These are phyloP conservation scores for Priceomyces carsonii DNA, from an alignment of 805 yeast genomes.

Conservation along the genomic window DNA sequence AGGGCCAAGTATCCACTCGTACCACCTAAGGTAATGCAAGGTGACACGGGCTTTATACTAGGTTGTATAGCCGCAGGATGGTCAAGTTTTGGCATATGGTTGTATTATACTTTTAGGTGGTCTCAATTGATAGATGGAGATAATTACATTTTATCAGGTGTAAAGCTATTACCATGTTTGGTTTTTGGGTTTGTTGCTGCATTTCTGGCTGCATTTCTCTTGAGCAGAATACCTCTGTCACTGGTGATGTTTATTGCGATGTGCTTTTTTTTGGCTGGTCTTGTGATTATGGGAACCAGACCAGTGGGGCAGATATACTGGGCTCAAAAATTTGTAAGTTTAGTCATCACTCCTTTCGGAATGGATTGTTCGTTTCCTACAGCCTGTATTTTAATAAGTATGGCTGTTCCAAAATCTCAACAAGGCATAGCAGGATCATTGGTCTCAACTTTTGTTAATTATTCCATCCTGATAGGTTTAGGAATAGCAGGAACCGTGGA, in stretches of 20 bases:
- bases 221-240: conserved; percentile 49
- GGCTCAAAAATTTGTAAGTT: conserved; percentile 56
- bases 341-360: conserved; percentile 61
- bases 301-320: conserved; percentile 64
- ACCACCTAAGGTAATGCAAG: conserved; percentile 49
- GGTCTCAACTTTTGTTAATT: conserved; percentile 68
- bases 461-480: conserved; percentile 49
- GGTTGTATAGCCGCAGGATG: conserved; percentile 63
- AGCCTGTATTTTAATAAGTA: conserved; percentile 60
- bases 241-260: conserved; percentile 51
- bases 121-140: conserved; percentile 47
- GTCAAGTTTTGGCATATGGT: conserved; percentile 76
- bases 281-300: conserved; percentile 50
- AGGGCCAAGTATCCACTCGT: conserved; percentile 51
- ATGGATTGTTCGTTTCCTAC: conserved; percentile 84
- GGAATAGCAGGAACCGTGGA: conserved; percentile 38
- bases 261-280: conserved; percentile 53
- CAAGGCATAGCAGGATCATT: conserved; percentile 82
- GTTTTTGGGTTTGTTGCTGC: conserved; percentile 60
- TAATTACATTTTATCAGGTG: conserved; percentile 30
- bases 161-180: conserved; percentile 24
- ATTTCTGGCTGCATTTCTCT: conserved; percentile 45
- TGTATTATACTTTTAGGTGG: conserved; percentile 57
- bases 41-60: conserved; percentile 50
- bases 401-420: conserved; percentile 56